Conservation (phyloP, 2,329 filamentous ascomycete genomes). For the Penicillium sp. region DNA sequence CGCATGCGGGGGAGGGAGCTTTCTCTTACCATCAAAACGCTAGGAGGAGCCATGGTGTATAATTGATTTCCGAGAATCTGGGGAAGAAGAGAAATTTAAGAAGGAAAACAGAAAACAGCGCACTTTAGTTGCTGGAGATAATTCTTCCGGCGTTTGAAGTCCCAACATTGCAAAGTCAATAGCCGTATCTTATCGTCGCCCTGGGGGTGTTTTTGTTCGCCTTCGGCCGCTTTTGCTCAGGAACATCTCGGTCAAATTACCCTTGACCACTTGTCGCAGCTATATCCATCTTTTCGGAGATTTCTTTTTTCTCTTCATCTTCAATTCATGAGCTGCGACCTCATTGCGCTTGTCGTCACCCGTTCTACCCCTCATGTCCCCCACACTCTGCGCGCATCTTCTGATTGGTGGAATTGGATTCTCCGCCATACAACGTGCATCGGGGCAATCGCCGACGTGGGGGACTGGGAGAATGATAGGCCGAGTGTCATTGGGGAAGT, state of each 20-base stretch:
- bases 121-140: slow-evolving; percentile 20
- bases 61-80: neutral
- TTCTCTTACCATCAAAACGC: slow-evolving; percentile 65
- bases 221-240: neutral
- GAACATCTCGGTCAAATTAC: neutral
- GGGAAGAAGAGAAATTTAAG: slow-evolving; percentile 7
- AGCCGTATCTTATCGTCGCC: slow-evolving; percentile 27
- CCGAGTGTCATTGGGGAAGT: neutral
- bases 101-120: slow-evolving; percentile 6
- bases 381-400: slow-evolving; percentile 12
- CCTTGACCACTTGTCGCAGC: neutral
- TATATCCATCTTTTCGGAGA: too few relatives aligned
- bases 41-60: slow-evolving; percentile 59
- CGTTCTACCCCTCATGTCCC: slow-evolving; percentile 14
- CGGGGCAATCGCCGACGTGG: slow-evolving; percentile 26
- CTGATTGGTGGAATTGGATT: slow-evolving; percentile 23
- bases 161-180: slow-evolving; percentile 19
- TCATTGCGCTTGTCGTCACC: too few relatives aligned
- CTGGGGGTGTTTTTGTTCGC: neutral
- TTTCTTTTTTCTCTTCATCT: too few relatives aligned
- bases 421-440: slow-evolving; percentile 22
- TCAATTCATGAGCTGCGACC: too few relatives aligned
- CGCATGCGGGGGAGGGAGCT: neutral
- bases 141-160: slow-evolving; percentile 30
- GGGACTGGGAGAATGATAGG: slow-evolving; percentile 8